Percentiles rank a stretch among this genome's conserved stretches.
Evolutionary conservation across 2,329 filamentous ascomycete genomes (phyloP).

Genomic region (Xylaria multiplex): DNA sequence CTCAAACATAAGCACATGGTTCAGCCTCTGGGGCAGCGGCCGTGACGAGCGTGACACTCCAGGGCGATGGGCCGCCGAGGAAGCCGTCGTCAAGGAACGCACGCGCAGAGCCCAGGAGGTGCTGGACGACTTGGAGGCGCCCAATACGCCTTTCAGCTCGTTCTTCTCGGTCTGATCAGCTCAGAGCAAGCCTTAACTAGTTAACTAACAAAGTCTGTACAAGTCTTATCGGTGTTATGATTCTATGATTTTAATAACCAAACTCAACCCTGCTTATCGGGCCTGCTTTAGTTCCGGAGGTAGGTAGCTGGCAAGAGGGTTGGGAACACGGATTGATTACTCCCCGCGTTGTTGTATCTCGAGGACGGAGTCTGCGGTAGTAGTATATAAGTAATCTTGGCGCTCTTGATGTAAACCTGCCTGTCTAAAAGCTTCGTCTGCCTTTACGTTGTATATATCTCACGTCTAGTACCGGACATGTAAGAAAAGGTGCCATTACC

Average conservation of each 20-base stretch:
- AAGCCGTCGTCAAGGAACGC: slow-evolving; percentile 64
- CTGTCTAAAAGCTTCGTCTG: neutral
- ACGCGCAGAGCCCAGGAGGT: slow-evolving; percentile 62
- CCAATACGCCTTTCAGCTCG: slow-evolving; percentile 49
- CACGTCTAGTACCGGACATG: neutral
- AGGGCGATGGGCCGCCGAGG: slow-evolving; percentile 65
- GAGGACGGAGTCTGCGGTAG: no score
- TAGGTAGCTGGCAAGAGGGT: no score
- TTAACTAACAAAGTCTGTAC: no score
- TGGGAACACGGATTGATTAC: neutral
- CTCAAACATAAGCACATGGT: slow-evolving; percentile 46
- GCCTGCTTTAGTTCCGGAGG: no score
- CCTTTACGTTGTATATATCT: slow-evolving; percentile 21
- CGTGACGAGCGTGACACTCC: slow-evolving; percentile 46
- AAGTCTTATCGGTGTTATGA: no score
- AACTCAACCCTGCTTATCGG: no score
- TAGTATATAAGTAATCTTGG: no score
- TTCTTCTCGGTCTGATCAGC: slow-evolving; percentile 54
- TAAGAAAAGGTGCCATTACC: neutral
- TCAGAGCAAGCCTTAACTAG: neutral
- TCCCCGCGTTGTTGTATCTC: no score
- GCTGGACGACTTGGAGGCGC: slow-evolving; percentile 59
- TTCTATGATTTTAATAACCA: no score
- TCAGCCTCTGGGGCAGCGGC: slow-evolving; percentile 57
- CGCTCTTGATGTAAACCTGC: no score